phyloP scores from a whole-genome alignment of 306 rosid genomes.

The Fagus crenata region DNA sequence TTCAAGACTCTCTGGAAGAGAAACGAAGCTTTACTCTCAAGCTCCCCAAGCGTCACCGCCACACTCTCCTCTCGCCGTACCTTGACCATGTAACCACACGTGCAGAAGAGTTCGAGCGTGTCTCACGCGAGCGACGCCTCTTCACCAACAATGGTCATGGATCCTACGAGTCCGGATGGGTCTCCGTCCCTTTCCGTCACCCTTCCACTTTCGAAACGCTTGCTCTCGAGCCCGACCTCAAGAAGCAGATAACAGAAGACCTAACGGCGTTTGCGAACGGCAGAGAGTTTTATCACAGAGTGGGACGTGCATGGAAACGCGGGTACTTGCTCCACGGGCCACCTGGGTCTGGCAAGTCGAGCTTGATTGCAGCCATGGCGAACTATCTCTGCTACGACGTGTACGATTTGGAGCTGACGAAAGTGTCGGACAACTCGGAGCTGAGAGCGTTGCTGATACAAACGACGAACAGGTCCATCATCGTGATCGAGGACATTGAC shows the following conservation, averaged over 20 bases:
- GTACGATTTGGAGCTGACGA: conserved; percentile 77
- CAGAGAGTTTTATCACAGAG: conserved; percentile 65
- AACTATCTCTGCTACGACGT: conserved; percentile 85
- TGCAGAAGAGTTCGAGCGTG: conserved; percentile 74
- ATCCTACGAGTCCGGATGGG: conserved; percentile 83
- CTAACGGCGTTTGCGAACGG: conserved; percentile 63
- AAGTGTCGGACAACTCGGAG: conserved; percentile 79
- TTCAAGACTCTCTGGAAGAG: conserved; percentile 82
- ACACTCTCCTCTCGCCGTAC: conserved; percentile 55
- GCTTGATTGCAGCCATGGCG: conserved; percentile 86
- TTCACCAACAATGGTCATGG: conserved; percentile 73
- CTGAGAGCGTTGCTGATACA: conserved; percentile 72
- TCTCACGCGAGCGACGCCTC: conserved; percentile 71
- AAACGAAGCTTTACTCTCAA: conserved; percentile 73
- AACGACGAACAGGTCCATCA: conserved; percentile 80
- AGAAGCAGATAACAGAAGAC: conserved; percentile 65
- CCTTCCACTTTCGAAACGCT: conserved; percentile 82
- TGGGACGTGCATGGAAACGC: conserved; percentile 90
- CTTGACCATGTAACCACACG: conserved; percentile 60
- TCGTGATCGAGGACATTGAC: conserved; percentile 83
- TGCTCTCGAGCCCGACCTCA: conserved; percentile 63
- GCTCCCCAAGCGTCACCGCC: conserved; percentile 76
- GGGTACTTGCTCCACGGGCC: conserved; percentile 83
- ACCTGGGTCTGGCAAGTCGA: conserved; percentile 89
- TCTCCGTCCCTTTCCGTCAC: conserved; percentile 82